Evolutionary conservation across 176 grass and related monocot species (phyloP), one percentile per base, ranked within the genome.

Genomic region (Hsuehochloa calcarea): DNA sequence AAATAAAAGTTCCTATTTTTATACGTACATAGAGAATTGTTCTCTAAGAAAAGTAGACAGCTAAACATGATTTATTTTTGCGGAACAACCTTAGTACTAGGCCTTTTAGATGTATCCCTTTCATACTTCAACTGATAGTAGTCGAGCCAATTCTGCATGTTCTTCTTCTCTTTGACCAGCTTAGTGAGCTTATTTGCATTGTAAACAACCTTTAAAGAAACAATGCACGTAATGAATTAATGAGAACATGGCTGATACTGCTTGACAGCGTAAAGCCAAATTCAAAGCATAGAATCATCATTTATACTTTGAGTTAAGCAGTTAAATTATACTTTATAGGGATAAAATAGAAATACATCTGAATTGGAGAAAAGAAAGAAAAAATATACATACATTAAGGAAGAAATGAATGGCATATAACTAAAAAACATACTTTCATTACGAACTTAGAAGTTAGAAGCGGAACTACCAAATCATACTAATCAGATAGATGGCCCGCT

Each of bases 161-260:
- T 83, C 68, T 89, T 91, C 82, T 94, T 99, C 90, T 99, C 86
- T 92, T 99, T 86, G 22, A 99, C 97, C 73, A 99, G 68, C 77
- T 94, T 86, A 64, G 75, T 84, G 63, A 99, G 92, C 71, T 92
- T 94, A 75, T 99, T 99, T 86, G 97, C 92, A 86, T 99, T 94
- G 78, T 96, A 92, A 54, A 96, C 97, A 82, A 89, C 88, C 93
- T 99, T 84, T 34, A 89, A 84, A 83, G 70, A 6, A 75, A 60
- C 34, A 40, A 26, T 69, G 22, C 41, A 80, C 5, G 9, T 45
- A 45, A 68, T 14, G 46, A 85, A 41, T 68, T 22, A 34, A 62
- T 55, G 10, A 54, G 58, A 78, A 46, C 41, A 78, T 50, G 11
- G 2, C 40, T 75, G 17, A 46, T 85, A 52, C 19, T 85, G 51